Evolutionary conservation across 768 basidiomycete genomes (phyloP), one percentile per base, ranked within the genome.

Genomic region (Tephrocybe sp.): DNA sequence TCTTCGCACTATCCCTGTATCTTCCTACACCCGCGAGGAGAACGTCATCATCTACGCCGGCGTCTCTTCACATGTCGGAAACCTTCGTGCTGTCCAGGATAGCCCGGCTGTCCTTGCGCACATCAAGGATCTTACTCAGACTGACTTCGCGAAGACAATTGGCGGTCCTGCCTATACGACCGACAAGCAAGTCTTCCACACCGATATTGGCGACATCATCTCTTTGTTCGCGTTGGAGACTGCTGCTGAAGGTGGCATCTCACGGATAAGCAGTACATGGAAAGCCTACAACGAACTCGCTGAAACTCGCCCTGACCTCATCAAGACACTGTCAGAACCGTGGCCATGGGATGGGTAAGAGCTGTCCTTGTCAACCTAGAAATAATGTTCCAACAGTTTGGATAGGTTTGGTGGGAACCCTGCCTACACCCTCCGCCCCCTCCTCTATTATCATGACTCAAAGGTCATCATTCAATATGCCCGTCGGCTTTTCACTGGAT

Each of bases 151-250:
- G 6, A 51, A 54, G 4, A 45, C 42, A 4, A 63, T 64, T 30
- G 58, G 56, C 10, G 48, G 44, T 38, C 57, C 58, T 4, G 60
- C 58, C 9, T 60, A 62, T 66, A 48, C 53, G 2, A 78, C 74
- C 1, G 74, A 76, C 60, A 74, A 73, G 49, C 75, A 76, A 53
- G 75, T 76, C 25, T 78, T 76, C 65, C 74, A 76, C 53, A 75
- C 75, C 1, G 75, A 76, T 53, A 64, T 71, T 24, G 75, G 75
- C 2, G 74, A 76, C 57, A 62, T 76, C 44, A 74, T 78, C 50
- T 69, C 73, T 1, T 59, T 76, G 23, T 66, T 76, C 47, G 71
- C 74, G 2, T 63, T 76, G 33, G 67, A 74, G 47, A 62, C 67
- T 39, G 73, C 76, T 3, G 71, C 67, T 14, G 67, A 73, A 41